These are phyloP conservation scores for Talaromyces sp. DNA, from an alignment of 2,329 filamentous ascomycete species.

Conservation along the genomic window DNA sequence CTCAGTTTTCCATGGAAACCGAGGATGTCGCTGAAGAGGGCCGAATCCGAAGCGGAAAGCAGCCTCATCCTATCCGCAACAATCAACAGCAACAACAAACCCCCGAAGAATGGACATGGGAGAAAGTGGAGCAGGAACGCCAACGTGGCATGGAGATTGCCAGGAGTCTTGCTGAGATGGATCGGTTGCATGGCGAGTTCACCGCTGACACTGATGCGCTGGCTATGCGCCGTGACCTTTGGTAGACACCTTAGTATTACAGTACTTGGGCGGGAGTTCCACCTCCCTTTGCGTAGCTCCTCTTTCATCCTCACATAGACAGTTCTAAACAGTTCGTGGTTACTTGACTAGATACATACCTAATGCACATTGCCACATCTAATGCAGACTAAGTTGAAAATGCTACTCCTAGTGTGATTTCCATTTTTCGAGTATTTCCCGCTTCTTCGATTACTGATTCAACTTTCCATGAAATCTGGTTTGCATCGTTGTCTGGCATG, in stretches of 20 bases:
- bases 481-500: too few relatives aligned
- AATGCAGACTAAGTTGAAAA: background rate
- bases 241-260: conserved; percentile 5
- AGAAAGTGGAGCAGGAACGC: conserved; percentile 34
- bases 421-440: background rate
- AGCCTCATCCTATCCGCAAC: background rate
- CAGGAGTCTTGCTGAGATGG: conserved; percentile 28
- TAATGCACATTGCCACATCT: conserved; percentile 3
- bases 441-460: too few relatives aligned
- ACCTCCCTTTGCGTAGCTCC: background rate
- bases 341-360: background rate
- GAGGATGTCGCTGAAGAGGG: conserved; percentile 15
- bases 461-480: too few relatives aligned
- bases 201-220: conserved; percentile 31
- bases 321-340: background rate
- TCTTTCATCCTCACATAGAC: background rate
- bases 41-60: conserved; percentile 8
- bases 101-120: conserved; percentile 26
- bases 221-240: conserved; percentile 23
- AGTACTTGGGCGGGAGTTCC: background rate
- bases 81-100: background rate
- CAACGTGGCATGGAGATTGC: conserved; percentile 35
- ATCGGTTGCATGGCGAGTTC: conserved; percentile 32
- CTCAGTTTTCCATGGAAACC: conserved; percentile 8
- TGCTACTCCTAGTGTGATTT: background rate